phyloP scores from a whole-genome alignment of 164 flowering plant species.

The Nymphaea thermarum region DNA sequence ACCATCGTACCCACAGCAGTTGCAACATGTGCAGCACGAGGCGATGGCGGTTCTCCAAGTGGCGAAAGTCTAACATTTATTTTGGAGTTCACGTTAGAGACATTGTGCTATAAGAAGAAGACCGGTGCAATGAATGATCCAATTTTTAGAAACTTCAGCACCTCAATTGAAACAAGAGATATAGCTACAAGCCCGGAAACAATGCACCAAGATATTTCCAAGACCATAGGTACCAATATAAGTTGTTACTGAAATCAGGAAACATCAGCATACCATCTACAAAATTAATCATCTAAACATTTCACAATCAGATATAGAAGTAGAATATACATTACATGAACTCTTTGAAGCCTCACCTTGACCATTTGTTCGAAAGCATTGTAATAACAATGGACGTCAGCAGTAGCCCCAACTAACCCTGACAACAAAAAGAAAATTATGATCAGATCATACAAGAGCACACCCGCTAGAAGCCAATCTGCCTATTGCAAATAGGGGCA shows the following conservation, averaged over 20 bases:
- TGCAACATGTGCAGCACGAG: constrained; percentile 99
- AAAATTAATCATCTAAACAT: too few relatives aligned
- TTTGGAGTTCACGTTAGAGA: background rate
- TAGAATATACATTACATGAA: background rate
- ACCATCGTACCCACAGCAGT: constrained; percentile 99
- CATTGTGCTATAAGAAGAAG: background rate
- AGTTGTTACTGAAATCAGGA: too few relatives aligned
- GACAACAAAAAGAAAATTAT: constrained; percentile 14
- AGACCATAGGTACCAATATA: background rate
- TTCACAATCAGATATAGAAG: too few relatives aligned
- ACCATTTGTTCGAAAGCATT: constrained; percentile 94
- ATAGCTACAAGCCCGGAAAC: background rate
- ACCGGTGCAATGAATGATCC: background rate
- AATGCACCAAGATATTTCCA: background rate
- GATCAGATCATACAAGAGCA: background rate
- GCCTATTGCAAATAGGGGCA: too few relatives aligned
- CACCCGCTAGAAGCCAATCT: too few relatives aligned
- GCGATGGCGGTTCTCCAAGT: constrained; percentile 95
- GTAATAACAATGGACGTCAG: constrained; percentile 96
- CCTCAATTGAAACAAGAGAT: background rate
- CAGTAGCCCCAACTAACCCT: constrained; percentile 98
- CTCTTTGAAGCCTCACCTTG: constrained; percentile 41
- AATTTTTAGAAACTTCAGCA: background rate
- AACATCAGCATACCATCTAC: background rate
- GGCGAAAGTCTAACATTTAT: constrained; percentile 59